Conservation (phyloP, 257 asterid genomes). For the Fraxinus anomala region DNA sequence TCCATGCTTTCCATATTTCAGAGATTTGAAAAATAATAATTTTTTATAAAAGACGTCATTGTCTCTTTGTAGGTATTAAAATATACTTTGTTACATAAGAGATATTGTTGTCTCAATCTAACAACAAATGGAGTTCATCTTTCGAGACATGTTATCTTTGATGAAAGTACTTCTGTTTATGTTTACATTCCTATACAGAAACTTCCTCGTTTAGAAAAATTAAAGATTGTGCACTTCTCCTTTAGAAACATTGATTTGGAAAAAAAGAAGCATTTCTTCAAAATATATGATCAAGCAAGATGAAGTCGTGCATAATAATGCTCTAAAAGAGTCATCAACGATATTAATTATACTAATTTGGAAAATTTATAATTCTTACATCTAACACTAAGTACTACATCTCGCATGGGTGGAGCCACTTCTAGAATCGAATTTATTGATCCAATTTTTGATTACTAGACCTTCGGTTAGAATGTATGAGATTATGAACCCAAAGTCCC, state of each 20-base stretch:
- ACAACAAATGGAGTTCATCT: neutral
- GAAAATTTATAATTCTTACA: too few species aligned
- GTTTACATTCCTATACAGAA: neutral
- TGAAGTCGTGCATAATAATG: neutral
- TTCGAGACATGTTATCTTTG: neutral
- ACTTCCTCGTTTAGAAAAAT: neutral
- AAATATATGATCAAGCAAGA: neutral
- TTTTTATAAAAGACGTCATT: too few species aligned
- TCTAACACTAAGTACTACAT: neutral
- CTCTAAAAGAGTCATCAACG: neutral
- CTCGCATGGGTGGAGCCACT: neutral
- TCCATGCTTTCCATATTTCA: neutral
- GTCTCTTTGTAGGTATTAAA: neutral
- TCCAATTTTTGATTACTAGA: too few species aligned
- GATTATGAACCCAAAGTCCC: neutral
- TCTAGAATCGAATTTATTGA: too few species aligned
- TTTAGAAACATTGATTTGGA: neutral
- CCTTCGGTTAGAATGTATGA: neutral
- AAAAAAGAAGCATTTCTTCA: neutral
- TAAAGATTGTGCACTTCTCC: neutral
- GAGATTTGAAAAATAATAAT: too few species aligned
- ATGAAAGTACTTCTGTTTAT: neutral
- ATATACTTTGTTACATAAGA: too few species aligned
- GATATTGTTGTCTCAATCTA: neutral
- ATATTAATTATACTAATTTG: too few species aligned